These are phyloP conservation scores for Podospora didyma DNA, from an alignment of 495 filamentous ascomycete species.

Conservation along the genomic window DNA sequence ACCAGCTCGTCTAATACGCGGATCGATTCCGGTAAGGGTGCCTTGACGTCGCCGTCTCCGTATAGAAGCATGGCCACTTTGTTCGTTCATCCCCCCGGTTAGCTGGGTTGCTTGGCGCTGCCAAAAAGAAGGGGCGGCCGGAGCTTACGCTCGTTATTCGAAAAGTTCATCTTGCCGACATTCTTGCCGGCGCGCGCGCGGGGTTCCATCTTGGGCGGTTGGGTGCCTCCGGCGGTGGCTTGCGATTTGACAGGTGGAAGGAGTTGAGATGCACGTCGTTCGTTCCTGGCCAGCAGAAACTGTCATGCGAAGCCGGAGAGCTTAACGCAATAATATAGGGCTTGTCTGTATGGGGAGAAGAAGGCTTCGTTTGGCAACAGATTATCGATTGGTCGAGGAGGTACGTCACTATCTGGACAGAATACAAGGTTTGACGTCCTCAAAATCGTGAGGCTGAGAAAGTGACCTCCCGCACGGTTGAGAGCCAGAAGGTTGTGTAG, in stretches of 20 bases:
- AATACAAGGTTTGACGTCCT: too few species aligned
- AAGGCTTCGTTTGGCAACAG: too few species aligned
- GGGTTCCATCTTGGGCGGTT: slow-evolving; percentile 56
- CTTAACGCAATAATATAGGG: too few species aligned
- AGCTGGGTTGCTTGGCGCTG: too few species aligned
- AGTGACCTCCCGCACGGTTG: background rate
- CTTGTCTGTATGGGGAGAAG: background rate
- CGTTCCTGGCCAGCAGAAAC: too few species aligned
- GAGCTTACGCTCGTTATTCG: slow-evolving; percentile 65
- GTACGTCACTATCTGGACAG: too few species aligned
- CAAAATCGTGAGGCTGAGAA: background rate
- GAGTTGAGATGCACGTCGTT: too few species aligned
- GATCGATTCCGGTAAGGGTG: slow-evolving; percentile 76
- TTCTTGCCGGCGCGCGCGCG: slow-evolving; percentile 74
- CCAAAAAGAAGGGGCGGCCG: background rate
- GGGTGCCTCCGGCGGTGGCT: background rate
- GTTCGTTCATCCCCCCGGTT: too few species aligned
- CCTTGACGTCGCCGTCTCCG: slow-evolving; percentile 72
- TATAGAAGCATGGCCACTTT: slow-evolving; percentile 81
- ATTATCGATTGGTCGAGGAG: too few species aligned
- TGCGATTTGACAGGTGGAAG: too few species aligned
- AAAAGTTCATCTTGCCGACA: slow-evolving; percentile 86
- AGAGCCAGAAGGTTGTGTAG: background rate
- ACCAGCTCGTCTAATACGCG: slow-evolving; percentile 89
- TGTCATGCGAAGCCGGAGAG: too few species aligned